Base-by-base conservation (phyloP, 1,139 yeast species). In the Magnusiomyces paraingens region DNA sequence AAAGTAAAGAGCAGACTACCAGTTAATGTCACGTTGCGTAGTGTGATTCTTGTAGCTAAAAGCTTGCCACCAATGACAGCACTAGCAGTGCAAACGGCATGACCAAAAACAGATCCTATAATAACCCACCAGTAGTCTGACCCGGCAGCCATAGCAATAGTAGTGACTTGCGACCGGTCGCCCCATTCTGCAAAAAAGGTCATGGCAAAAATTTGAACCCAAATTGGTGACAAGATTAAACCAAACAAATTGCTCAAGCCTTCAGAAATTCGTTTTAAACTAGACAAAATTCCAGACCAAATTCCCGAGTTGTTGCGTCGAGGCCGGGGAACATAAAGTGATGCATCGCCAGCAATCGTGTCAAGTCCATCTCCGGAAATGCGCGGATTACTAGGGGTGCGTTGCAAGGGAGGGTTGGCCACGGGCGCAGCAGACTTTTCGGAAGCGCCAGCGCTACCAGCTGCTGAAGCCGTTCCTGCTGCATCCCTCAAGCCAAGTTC, bases 171-270 rank as follows among this genome's bases (percentile, higher is more conserved):
- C 14, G 97, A 90, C 65, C 99, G 83, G 70, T 93, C 99, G 51
- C 99, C 99, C 95, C 98, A 90, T 73, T 93, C 99, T 56, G 97
- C 99, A 55, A 93, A 75, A 69, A 94, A 94, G 1, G 96, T 89
- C 98, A 94, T 91, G 53, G 84, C 83, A 68, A 93, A 93, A 3
- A 93, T 94, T 73, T 93, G 97, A 62, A 91, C 86, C 91, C 96
- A 93, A 15, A 84, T 74, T 1, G 99, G 99, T 4, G 96, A 86
- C 52, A 93, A 74, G 15, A 90, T 73, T 57, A 83, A 79, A 2
- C 81, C 71, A 2, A 84, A 82, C 58, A 85, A 74, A 61, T 82
- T 78, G 47, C 72, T 70, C 41, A 83, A 56, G 11, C 76, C 75
- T 42, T 69, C 68, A 22, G 56, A 14, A 40, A 66, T 48, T 47